Percentiles rank a stretch among this genome's conserved stretches.
Evolutionary conservation across 2,329 filamentous ascomycete species (phyloP).

Genomic region (Thielaviopsis punctulata): DNA sequence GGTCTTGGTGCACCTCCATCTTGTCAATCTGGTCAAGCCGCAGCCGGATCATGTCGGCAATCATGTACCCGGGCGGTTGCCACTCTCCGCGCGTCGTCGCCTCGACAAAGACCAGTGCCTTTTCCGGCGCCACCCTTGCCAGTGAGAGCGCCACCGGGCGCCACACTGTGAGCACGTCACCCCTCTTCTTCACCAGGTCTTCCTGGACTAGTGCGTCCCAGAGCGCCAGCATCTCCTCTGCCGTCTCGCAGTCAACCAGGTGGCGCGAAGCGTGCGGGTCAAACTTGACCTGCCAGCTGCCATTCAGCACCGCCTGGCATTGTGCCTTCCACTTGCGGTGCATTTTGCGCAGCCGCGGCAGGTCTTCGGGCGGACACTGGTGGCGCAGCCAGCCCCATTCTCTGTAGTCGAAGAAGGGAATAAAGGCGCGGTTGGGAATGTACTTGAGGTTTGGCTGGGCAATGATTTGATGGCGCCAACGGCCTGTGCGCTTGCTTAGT

Average conservation of each 20-base stretch:
- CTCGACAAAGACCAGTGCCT: conserved; percentile 11
- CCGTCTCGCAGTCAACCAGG: background rate
- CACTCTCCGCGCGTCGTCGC: conserved; percentile 7
- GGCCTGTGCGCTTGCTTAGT: background rate
- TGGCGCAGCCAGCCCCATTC: conserved; percentile 13
- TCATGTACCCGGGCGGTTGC: conserved; percentile 7
- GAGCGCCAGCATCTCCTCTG: conserved; percentile 18
- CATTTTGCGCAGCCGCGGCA: conserved; percentile 2
- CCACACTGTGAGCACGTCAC: conserved; percentile 1
- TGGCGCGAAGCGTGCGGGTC: background rate
- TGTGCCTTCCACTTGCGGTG: conserved; percentile 13
- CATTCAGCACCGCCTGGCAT: background rate
- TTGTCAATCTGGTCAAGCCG: background rate
- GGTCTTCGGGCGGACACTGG: conserved; percentile 1
- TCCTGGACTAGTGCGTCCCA: conserved; percentile 16
- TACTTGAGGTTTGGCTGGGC: background rate
- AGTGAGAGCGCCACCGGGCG: conserved; percentile 5
- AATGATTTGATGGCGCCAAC: conserved; percentile 5
- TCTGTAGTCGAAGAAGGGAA: conserved; percentile 10
- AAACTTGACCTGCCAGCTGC: conserved; percentile 1
- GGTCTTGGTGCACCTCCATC: background rate
- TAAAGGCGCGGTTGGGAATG: background rate
- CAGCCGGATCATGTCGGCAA: conserved; percentile 6
- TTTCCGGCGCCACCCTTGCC: background rate
- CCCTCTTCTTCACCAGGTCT: background rate